Percentiles rank a stretch among this genome's conserved stretches.
Evolutionary conservation across 225 moss, liverwort and hornwort genomes (phyloP).

Genomic region (Marchantia paleacea): DNA sequence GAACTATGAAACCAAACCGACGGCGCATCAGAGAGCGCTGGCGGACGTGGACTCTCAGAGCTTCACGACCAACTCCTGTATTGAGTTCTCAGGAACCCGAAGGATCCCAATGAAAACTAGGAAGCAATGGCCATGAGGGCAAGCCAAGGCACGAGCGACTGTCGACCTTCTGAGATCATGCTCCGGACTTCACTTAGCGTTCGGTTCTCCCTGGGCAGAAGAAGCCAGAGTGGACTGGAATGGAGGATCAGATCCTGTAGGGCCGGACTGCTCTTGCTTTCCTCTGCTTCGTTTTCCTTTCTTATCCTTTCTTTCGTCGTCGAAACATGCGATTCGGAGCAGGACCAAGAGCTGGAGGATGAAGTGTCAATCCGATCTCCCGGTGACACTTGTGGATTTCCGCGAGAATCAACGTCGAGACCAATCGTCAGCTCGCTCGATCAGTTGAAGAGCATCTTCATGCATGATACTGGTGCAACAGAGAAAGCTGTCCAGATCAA

Average conservation of each 20-base stretch:
- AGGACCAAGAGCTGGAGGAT: too few species aligned
- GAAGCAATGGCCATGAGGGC: background rate
- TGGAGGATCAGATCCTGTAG: background rate
- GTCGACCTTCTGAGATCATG: background rate
- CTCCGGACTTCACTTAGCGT: background rate
- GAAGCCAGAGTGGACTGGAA: background rate
- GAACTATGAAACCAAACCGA: background rate
- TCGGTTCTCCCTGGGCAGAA: background rate
- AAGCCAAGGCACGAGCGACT: background rate
- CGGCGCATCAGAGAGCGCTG: background rate
- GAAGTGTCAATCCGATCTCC: too few species aligned
- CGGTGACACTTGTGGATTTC: too few species aligned
- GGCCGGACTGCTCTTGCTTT: too few species aligned
- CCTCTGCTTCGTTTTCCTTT: background rate
- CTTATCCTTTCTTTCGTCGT: background rate
- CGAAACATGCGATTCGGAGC: background rate
- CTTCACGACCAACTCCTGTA: background rate
- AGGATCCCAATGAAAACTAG: background rate
- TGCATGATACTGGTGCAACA: too few species aligned
- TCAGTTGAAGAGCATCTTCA: too few species aligned
- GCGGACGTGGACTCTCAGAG: background rate
- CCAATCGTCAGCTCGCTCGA: too few species aligned
- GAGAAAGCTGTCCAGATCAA: too few species aligned
- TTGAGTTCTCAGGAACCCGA: background rate
- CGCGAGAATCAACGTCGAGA: too few species aligned